A percentile compares a stretch with the other conserved stretches of the same genome.
These are phyloP conservation scores for Paspalum vaginatum DNA, from an alignment of 176 grass and related monocot species.

Conservation along the genomic window DNA sequence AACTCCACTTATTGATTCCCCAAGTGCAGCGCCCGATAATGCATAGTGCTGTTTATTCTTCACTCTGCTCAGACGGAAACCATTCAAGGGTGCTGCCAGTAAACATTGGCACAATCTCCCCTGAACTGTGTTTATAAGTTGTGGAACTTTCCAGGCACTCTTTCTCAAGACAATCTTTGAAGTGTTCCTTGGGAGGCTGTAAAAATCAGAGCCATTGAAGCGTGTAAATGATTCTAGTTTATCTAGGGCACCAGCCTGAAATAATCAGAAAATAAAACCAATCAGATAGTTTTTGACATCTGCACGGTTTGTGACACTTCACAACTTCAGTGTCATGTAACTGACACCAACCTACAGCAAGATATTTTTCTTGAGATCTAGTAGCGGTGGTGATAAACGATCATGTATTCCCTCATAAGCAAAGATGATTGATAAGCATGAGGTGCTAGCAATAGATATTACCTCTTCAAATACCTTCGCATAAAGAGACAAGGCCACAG, in stretches of 20 bases:
- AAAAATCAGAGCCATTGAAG: slow-evolving; percentile 96
- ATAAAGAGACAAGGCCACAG: slow-evolving; percentile 89
- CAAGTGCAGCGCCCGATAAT: background rate
- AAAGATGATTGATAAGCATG: background rate
- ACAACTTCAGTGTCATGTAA: background rate
- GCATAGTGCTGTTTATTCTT: slow-evolving; percentile 22
- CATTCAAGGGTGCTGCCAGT: slow-evolving; percentile 73
- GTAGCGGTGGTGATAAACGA: background rate
- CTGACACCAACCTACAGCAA: background rate
- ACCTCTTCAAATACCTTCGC: slow-evolving; percentile 95
- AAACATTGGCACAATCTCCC: slow-evolving; percentile 86
- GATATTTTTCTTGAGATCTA: slow-evolving; percentile 15
- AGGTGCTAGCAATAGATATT: slow-evolving; percentile 13
- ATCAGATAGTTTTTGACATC: background rate
- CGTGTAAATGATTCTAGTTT: slow-evolving; percentile 92
- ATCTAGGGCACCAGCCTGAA: slow-evolving; percentile 79
- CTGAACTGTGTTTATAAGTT: slow-evolving; percentile 58
- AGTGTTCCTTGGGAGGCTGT: slow-evolving; percentile 83
- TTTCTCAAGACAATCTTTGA: slow-evolving; percentile 70
- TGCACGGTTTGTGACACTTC: background rate
- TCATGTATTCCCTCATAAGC: too few relatives aligned
- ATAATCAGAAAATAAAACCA: background rate
- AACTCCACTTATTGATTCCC: slow-evolving; percentile 7
- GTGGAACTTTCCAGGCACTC: slow-evolving; percentile 77
- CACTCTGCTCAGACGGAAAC: slow-evolving; percentile 52